Conservation (phyloP, 1,284 basidiomycete genomes). For the Pseudozyma tsukubaensis region DNA sequence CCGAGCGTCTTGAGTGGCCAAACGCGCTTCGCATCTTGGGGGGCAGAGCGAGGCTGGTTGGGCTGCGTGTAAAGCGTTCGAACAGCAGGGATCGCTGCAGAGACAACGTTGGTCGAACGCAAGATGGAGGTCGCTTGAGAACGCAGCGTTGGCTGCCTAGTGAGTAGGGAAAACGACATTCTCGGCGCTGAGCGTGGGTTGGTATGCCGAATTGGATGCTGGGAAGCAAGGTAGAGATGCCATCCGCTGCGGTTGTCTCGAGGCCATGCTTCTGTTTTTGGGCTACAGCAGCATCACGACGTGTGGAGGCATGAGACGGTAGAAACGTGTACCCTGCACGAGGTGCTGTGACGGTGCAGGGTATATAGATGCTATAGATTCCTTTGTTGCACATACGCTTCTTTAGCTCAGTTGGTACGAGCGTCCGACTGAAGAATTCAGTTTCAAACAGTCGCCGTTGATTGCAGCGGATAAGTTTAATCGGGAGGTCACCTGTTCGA, state of each 20-base stretch:
- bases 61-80: constrained; percentile 17
- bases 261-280: neutral
- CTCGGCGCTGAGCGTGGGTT: neutral
- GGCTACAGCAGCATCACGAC: neutral
- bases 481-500: constrained; percentile 55
- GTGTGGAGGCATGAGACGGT: constrained; percentile 11
- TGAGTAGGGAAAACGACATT: constrained; percentile 19
- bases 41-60: neutral
- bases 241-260: neutral
- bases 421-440: constrained; percentile 58
- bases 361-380: neutral
- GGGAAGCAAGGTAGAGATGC: neutral
- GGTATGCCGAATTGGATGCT: neutral
- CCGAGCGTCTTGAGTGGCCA: constrained; percentile 29
- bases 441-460: constrained; percentile 32
- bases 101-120: neutral
- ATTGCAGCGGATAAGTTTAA: constrained; percentile 16
- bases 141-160: constrained; percentile 11
- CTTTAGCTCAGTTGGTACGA: constrained; percentile 60
- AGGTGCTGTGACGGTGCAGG: no score
- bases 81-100: neutral
- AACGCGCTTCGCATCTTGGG: neutral
- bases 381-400: neutral
- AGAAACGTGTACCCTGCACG: neutral
- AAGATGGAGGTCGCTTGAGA: neutral